Evolutionary conservation across 2,329 filamentous ascomycete genomes (phyloP), one percentile per base, ranked within the genome.

Genomic region (Thermothelomyces thermophilus): DNA sequence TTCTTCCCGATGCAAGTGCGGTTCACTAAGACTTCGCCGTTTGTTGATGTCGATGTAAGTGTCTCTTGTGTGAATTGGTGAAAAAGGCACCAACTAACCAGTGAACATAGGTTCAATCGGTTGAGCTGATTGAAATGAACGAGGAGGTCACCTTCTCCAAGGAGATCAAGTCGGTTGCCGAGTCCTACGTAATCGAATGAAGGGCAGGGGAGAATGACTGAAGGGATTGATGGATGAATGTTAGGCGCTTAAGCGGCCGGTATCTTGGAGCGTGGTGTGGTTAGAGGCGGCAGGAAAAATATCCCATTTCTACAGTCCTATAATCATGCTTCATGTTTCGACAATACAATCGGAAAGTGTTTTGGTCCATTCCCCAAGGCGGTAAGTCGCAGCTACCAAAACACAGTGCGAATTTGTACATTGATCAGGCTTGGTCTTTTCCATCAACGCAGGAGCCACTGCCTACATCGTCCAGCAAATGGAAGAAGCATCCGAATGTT

Each of bases 1-100:
- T 97, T 97, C 73, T 98, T 98, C 82, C 93, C 93, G 1, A 97
- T 98, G 90, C 85, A 80, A 47, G 83, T 97, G 53, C 80, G 83
- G 48, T 98, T 98, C 70, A 84, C 81, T 56, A 96, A 95, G 77
- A 79, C 82, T 36, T 81, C 78, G 51, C 91, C 93, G 24, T 95
- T 88, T 67, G 79, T 97, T 44, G 89, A 96, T 62, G 87, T 98
- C 56, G 90, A 96, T 72, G 91, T 97, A 75, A 84, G 86, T 79
- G 24, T 33, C 33, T 20, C 6, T 16, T 13, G n/a, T n/a, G n/a
- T n/a, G n/a, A 1, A 5, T 55, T 7, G 28, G 20, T 19, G 14
- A 6, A 17, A 37, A 39, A 53, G 50, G 17, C 28, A 22, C 60
- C 67, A 67, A 66, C 54, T 59, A 47, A 50, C 14, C 41, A 17